These are phyloP conservation scores for Botryosphaeria dothidea DNA, from an alignment of 2,329 filamentous ascomycete species.

Conservation along the genomic window DNA sequence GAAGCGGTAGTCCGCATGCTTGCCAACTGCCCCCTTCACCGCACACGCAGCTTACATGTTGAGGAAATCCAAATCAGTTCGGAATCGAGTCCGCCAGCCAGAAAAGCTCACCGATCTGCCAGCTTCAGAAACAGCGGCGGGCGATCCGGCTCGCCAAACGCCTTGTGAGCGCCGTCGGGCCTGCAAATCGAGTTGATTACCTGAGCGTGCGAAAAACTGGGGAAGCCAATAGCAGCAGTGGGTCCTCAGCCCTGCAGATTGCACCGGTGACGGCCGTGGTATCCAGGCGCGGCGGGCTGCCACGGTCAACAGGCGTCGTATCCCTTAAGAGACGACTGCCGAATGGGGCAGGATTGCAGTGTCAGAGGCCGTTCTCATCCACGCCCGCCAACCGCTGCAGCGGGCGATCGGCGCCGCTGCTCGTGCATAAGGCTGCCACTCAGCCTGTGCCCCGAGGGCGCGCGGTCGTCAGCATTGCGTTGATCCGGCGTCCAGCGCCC, in stretches of 20 bases:
- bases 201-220: slow-evolving; percentile 19
- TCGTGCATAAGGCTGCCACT: slow-evolving; percentile 13
- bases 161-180: slow-evolving; percentile 6
- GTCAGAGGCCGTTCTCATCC: slow-evolving; percentile 2
- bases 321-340: not conserved
- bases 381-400: not conserved
- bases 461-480: slow-evolving; percentile 10
- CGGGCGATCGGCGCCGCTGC: slow-evolving; percentile 11
- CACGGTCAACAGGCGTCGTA: not conserved
- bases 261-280: slow-evolving; percentile 11
- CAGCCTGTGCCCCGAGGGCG: slow-evolving; percentile 2
- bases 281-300: not conserved
- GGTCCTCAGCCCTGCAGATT: slow-evolving; percentile 19
- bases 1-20: not conserved
- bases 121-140: slow-evolving; percentile 2
- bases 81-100: not conserved
- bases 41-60: not conserved
- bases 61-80: not conserved
- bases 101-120: not conserved
- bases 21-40: not conserved
- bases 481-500: slow-evolving; percentile 8
- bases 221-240: slow-evolving; percentile 19
- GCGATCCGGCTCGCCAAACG: slow-evolving; percentile 11
- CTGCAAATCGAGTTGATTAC: slow-evolving; percentile 13
- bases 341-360: slow-evolving; percentile 2